Percentiles rank a stretch among this genome's conserved stretches.
These are phyloP conservation scores for Aspergillus panamensis DNA, from an alignment of 495 filamentous ascomycete genomes.

Conservation along the genomic window DNA sequence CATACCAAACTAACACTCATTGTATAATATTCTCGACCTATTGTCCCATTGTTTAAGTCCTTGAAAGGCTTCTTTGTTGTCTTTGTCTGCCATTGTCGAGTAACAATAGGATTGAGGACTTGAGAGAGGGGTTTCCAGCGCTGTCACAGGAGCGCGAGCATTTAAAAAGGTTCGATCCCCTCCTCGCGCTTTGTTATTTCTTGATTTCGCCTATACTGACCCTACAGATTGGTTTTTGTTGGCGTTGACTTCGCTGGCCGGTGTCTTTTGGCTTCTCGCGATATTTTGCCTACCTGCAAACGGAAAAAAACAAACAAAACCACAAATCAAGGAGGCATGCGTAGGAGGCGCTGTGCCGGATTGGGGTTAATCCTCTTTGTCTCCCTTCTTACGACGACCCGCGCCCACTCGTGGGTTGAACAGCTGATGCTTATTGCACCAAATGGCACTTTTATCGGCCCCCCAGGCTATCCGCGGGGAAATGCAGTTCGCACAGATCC, in stretches of 20 bases:
- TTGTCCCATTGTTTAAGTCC: background rate
- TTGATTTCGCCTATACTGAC: constrained; percentile 7
- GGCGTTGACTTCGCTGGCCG: constrained; percentile 19
- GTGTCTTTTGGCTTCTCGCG: constrained; percentile 8
- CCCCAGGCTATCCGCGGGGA: constrained; percentile 63
- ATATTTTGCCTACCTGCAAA: background rate
- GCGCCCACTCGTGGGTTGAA: constrained; percentile 79
- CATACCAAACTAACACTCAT: too few relatives aligned
- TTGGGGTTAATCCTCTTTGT: constrained; percentile 25
- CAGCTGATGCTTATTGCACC: constrained; percentile 62
- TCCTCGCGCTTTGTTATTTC: background rate
- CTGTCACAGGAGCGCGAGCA: background rate
- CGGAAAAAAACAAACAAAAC: constrained; percentile 4
- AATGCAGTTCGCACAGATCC: constrained; percentile 50
- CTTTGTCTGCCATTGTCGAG: background rate
- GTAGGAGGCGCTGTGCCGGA: background rate
- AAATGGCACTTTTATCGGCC: constrained; percentile 70
- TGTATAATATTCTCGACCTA: background rate
- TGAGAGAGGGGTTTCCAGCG: background rate
- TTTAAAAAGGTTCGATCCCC: background rate
- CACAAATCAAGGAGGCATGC: background rate
- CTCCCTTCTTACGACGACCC: constrained; percentile 34
- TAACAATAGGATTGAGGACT: background rate
- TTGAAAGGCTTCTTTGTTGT: background rate
- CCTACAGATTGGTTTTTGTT: background rate